Evolutionary conservation across 192 early-diverging fungal genomes (phyloP), one percentile per base, ranked within the genome.

Genomic region (Backusella mclennaniae): DNA sequence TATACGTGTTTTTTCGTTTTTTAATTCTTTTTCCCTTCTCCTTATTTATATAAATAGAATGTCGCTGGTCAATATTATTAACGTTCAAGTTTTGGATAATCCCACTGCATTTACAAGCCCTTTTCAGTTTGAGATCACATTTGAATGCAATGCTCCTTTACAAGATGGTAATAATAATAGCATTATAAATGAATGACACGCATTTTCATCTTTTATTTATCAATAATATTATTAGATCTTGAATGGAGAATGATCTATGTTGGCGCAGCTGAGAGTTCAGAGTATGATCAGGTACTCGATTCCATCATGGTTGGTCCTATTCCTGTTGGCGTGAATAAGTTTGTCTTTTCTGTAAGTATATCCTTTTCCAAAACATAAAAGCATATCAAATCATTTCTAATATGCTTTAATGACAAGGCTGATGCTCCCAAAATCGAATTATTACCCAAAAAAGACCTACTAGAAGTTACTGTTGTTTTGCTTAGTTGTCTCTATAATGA

Each of bases 161-260:
- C 78, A 93, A 74, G 94, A 96, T 80, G 97, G 96, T 97, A 83
- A 76, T 69, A 15, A n/a, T 42, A 56, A 26, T 4, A 29, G 6
- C 46, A 49, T 1, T n/a, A 49, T 49, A n/a, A 7, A 49, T 49
- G 6, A 15, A 17, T 0, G 4, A 44, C 42, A 44, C 19, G 19
- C 46, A 17, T 44, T 9, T 29, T 35, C 44, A 35, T 49, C 35
- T 46, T 15, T 73, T 66, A 19, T 42, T 39, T 14, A 8, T 39
- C 31, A 69, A 23, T 21, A 59, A 36, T 46, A 19, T 14, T 21
- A 17, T 67, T 26, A 69, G 96, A 99, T 86, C 85, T 99, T 36
- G 98, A 99, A 84, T 99, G 97, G 91, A 98, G 97, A 86, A 90
- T 96, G 69, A 89, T 99, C 39, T 98, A 98, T 77, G 96, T 98